Evolutionary conservation across 176 grass and related monocot genomes (phyloP).

Genomic region (Avena insularis): DNA sequence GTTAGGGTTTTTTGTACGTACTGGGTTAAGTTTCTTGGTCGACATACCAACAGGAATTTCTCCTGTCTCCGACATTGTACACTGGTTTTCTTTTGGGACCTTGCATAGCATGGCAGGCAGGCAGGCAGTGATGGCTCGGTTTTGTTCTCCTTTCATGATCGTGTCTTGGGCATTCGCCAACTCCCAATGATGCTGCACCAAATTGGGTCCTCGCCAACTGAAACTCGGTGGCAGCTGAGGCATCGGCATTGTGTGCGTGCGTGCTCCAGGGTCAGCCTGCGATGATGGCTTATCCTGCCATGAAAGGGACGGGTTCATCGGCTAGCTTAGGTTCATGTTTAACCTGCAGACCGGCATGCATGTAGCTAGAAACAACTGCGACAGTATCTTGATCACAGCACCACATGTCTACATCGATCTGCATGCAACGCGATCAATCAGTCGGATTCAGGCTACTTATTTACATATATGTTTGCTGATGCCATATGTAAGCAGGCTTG

Average conservation of each 20-base stretch:
- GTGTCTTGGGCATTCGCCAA: conserved; percentile 38
- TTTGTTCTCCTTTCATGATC: conserved; percentile 57
- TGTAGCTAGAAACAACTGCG: neutral
- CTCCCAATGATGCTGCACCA: conserved; percentile 47
- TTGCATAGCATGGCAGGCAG: neutral
- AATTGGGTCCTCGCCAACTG: conserved; percentile 50
- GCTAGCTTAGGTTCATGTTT: neutral
- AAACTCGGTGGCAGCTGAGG: conserved; percentile 55
- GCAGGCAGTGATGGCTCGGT: conserved; percentile 30
- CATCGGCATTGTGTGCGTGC: conserved; percentile 49
- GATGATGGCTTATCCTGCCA: conserved; percentile 47
- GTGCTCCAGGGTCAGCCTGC: conserved; percentile 42
- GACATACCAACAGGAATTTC: conserved; percentile 39
- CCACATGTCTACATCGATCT: neutral
- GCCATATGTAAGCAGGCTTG: neutral
- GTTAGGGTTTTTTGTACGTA: conserved; percentile 40
- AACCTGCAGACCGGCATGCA: neutral
- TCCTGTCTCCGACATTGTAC: conserved; percentile 31
- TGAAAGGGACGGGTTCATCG: conserved; percentile 44
- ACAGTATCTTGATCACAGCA: neutral
- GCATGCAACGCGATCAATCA: conserved; percentile 5
- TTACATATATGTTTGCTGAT: conserved; percentile 12
- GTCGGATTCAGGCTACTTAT: neutral
- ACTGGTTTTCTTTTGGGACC: conserved; percentile 15
- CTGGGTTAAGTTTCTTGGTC: conserved; percentile 31